phyloP scores from a whole-genome alignment of 306 rosid genomes.

The Ormosia emarginata region DNA sequence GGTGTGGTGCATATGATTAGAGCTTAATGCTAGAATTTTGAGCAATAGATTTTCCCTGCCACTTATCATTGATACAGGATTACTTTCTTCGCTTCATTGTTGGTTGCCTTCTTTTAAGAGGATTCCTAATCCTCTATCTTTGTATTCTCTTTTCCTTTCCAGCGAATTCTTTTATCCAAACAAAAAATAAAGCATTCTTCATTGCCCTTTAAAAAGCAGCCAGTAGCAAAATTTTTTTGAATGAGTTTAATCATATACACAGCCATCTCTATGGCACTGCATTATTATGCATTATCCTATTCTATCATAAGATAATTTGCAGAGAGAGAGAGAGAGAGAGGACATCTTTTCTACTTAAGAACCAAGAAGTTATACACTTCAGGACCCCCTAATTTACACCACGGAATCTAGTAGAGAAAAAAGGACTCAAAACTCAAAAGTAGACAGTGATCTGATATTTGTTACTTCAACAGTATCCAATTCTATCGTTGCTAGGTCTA shows the following conservation, averaged over 20 bases:
- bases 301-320: not conserved
- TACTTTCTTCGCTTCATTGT: not conserved
- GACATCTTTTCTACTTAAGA: not conserved
- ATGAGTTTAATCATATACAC: not conserved
- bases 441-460: not conserved
- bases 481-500: slow-evolving; percentile 7
- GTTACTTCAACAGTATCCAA: not conserved
- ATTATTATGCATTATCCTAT: not conserved
- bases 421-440: not conserved
- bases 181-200: not conserved
- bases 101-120: not conserved
- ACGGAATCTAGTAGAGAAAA: not conserved
- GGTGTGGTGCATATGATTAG: not conserved
- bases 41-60: not conserved
- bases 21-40: not conserved
- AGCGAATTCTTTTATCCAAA: not conserved
- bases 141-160: not conserved
- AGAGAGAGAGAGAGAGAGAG: not conserved
- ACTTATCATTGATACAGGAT: not conserved
- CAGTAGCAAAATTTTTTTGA: not conserved
- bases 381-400: not conserved
- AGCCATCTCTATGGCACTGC: not conserved
- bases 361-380: not conserved
- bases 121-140: not conserved
- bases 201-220: not conserved